Conservation (phyloP, 1,139 yeast species). For the Yamadazyma dushanensis region DNA sequence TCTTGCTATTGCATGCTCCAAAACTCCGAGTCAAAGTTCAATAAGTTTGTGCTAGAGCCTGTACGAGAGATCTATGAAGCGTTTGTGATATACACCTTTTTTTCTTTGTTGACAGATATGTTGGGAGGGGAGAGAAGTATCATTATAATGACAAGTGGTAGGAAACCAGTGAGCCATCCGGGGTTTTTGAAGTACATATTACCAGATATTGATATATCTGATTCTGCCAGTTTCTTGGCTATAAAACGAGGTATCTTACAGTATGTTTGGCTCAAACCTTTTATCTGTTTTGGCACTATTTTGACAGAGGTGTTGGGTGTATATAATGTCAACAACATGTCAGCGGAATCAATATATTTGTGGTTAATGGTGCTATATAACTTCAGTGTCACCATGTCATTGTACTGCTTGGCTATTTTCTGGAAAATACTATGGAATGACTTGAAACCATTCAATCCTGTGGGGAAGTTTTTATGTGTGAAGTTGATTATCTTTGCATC, state of each 20-base stretch:
- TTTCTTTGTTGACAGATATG: constrained; percentile 75
- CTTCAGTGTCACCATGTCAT: constrained; percentile 73
- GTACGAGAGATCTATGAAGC: constrained; percentile 91
- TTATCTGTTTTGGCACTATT: constrained; percentile 60
- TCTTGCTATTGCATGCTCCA: constrained; percentile 55
- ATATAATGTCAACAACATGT: constrained; percentile 53
- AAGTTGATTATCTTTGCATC: constrained; percentile 93
- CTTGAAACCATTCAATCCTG: constrained; percentile 77
- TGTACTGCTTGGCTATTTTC: constrained; percentile 83
- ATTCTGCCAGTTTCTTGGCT: constrained; percentile 73
- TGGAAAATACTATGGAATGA: constrained; percentile 87
- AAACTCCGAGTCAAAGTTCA: constrained; percentile 34
- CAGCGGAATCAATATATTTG: constrained; percentile 51
- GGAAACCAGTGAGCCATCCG: constrained; percentile 74
- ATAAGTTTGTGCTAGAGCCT: constrained; percentile 64
- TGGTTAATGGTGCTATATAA: constrained; percentile 78
- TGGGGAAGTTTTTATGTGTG: constrained; percentile 91
- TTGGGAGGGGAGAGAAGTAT: constrained; percentile 91
- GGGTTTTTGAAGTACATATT: constrained; percentile 52
- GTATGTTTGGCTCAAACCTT: constrained; percentile 92
- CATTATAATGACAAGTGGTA: constrained; percentile 69
- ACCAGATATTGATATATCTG: constrained; percentile 75
- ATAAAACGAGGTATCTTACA: constrained; percentile 88
- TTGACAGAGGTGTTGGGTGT: constrained; percentile 51
- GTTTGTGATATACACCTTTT: constrained; percentile 91